These are phyloP conservation scores for Colletotrichum aenigma DNA, from an alignment of 2,329 filamentous ascomycete species.

Conservation along the genomic window DNA sequence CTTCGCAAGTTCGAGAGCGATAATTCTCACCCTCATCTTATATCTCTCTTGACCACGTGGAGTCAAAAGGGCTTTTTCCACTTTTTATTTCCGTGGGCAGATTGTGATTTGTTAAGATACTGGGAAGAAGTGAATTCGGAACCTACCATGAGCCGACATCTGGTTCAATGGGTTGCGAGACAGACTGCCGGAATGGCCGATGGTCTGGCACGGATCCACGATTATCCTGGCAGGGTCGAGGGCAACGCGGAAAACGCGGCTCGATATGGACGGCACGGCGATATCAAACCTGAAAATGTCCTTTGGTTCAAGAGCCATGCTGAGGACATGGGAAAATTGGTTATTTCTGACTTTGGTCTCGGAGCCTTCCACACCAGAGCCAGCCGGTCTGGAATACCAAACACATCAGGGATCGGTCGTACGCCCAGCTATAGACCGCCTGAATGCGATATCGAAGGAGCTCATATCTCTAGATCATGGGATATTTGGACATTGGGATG, in stretches of 20 bases:
- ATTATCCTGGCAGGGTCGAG: not conserved
- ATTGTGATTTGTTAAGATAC: not conserved
- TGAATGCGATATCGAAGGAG: not conserved
- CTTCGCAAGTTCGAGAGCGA: not conserved
- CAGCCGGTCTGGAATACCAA: slow-evolving; percentile 1
- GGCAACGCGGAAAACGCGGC: not conserved
- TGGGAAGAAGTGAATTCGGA: not conserved
- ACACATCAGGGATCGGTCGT: not conserved
- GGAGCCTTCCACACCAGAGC: not conserved
- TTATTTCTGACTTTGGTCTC: slow-evolving; percentile 11
- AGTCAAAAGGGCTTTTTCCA: not conserved
- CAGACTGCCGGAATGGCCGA: not conserved
- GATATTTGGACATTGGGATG: slow-evolving; percentile 34
- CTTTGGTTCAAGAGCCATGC: not conserved
- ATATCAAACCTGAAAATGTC: not conserved
- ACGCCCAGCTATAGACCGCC: slow-evolving; percentile 10
- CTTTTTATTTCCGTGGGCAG: not conserved
- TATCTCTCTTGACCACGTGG: not conserved
- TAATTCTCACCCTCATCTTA: not conserved
- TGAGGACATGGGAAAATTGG: not conserved
- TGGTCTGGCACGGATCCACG: not conserved
- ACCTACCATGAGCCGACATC: not conserved
- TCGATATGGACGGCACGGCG: not conserved
- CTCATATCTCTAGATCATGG: slow-evolving; percentile 14
- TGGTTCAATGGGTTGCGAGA: not conserved